Conservation (phyloP, 2,329 filamentous ascomycete genomes). For the Hypoxylon sp. region DNA sequence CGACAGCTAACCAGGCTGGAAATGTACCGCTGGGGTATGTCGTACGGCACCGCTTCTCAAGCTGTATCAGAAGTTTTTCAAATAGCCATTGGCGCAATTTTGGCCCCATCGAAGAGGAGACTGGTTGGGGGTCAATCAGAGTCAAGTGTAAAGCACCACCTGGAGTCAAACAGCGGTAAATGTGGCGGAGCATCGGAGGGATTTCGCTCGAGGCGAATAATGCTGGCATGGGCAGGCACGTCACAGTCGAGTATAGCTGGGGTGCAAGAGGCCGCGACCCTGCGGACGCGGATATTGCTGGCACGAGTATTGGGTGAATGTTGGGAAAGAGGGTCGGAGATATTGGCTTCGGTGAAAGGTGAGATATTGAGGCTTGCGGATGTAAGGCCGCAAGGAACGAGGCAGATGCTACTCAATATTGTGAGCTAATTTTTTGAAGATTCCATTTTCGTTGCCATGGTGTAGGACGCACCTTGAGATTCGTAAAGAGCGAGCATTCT, state of each 20-base stretch:
- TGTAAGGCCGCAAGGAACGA: conserved; percentile 65
- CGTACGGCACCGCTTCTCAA: conserved; percentile 72
- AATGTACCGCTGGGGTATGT: conserved; percentile 71
- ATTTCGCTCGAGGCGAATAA: conserved; percentile 70
- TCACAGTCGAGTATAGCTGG: conserved; percentile 64
- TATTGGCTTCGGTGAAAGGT: conserved; percentile 62
- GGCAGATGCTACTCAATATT: conserved; percentile 60
- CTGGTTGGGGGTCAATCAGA: conserved; percentile 74
- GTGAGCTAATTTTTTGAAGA: conserved; percentile 51
- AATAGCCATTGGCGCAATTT: conserved; percentile 73
- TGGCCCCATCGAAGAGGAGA: conserved; percentile 69
- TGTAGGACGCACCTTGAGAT: conserved; percentile 59
- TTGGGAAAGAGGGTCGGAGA: conserved; percentile 59
- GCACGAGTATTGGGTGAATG: conserved; percentile 53
- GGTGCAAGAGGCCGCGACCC: conserved; percentile 57
- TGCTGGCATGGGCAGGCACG: conserved; percentile 70
- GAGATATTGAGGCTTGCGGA: conserved; percentile 59
- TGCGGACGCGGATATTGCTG: conserved; percentile 52
- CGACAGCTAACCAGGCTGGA: conserved; percentile 71
- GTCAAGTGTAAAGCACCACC: conserved; percentile 71
- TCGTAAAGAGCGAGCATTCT: conserved; percentile 67
- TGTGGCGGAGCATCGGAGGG: conserved; percentile 68
- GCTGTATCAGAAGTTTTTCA: conserved; percentile 70
- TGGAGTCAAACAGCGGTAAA: conserved; percentile 68
- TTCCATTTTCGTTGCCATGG: conserved; percentile 14